Conservation (phyloP, 768 basidiomycete species). For the Dictyophora rubrovolvata region DNA sequence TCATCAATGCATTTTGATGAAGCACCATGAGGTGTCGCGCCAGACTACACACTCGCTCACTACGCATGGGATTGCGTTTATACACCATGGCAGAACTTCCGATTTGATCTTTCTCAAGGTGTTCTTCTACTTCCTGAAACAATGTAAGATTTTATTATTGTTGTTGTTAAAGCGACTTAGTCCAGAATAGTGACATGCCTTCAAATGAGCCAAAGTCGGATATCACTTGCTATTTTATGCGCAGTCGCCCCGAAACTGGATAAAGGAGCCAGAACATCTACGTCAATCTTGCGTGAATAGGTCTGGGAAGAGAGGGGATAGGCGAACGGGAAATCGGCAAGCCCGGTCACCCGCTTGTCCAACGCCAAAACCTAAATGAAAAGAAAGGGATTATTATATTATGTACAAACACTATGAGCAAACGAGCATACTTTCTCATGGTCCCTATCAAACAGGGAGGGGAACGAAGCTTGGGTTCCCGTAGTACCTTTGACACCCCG, state of each 20-base stretch:
- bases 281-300: conserved; percentile 94
- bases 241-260: conserved; percentile 90
- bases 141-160: neutral
- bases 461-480: conserved; percentile 94
- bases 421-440: conserved; percentile 62
- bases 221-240: conserved; percentile 95
- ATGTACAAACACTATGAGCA: neutral
- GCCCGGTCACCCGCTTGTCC: conserved; percentile 79
- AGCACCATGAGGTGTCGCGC: conserved; percentile 93
- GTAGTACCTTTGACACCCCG: conserved; percentile 99
- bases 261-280: conserved; percentile 83
- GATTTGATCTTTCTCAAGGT: conserved; percentile 97
- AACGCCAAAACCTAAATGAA: conserved; percentile 66
- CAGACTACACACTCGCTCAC: conserved; percentile 92
- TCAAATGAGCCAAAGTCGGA: conserved; percentile 91
- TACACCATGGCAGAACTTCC: conserved; percentile 98
- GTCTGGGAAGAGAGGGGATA: conserved; percentile 99
- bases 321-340: conserved; percentile 87
- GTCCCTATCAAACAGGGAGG: conserved; percentile 88
- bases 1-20: conserved; percentile 95
- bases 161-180: no score
- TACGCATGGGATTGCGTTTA: conserved; percentile 99
- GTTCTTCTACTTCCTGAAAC: conserved; percentile 87
- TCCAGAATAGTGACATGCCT: conserved; percentile 32
- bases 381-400: neutral